A percentile compares a stretch with the other conserved stretches of the same genome.
phyloP scores from a whole-genome alignment of 768 basidiomycete species.

The Boletus pseudopeckii region DNA sequence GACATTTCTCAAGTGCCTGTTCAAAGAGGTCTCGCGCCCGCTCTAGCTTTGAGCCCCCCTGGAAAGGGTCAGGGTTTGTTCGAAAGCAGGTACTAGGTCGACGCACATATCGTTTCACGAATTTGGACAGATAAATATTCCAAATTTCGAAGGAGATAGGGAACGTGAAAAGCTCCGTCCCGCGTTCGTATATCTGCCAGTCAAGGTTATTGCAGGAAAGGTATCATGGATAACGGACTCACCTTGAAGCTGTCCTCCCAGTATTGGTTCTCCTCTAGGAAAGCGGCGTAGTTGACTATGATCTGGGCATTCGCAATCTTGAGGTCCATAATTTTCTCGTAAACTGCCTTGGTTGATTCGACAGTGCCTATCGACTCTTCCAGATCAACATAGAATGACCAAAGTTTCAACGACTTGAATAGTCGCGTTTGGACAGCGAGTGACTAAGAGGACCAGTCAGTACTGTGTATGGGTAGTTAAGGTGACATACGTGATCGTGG shows the following conservation, averaged over 20 bases:
- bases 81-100: neutral
- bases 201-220: conserved; percentile 7
- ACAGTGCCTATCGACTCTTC: conserved; percentile 96
- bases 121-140: conserved; percentile 98
- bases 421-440: conserved; percentile 84
- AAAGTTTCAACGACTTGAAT: conserved; percentile 97
- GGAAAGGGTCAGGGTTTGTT: conserved; percentile 2
- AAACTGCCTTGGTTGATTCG: conserved; percentile 86
- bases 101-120: conserved; percentile 92
- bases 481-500: conserved; percentile 79
- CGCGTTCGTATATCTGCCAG: conserved; percentile 85
- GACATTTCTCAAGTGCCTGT: conserved; percentile 95
- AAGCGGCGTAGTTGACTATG: conserved; percentile 95
- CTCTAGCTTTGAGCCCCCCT: conserved; percentile 94
- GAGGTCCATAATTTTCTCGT: conserved; percentile 94
- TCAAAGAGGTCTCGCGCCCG: conserved; percentile 97
- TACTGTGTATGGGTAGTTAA: neutral
- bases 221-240: conserved; percentile 37
- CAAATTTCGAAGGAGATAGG: conserved; percentile 98
- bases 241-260: conserved; percentile 99
- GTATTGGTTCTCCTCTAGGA: conserved; percentile 96
- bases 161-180: conserved; percentile 96
- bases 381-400: conserved; percentile 98
- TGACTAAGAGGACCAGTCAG: conserved; percentile 44
- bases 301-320: conserved; percentile 98